These are phyloP conservation scores for Phytophthora fragariaefolia DNA, from an alignment of 352 stramenopile species.

Conservation along the genomic window DNA sequence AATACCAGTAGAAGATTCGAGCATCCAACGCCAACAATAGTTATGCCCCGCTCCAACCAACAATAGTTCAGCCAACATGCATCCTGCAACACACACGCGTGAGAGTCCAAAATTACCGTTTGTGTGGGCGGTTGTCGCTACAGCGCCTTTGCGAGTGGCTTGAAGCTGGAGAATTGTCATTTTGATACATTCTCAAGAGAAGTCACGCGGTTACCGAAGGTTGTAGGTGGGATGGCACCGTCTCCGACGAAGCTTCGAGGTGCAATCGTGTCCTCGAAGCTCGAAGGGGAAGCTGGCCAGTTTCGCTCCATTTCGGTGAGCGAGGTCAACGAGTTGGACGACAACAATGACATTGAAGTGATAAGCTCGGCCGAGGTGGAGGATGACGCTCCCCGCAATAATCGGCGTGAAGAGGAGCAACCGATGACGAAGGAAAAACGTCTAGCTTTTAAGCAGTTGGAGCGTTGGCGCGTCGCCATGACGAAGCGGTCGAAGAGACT, in stretches of 20 bases:
- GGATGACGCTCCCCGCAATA: slow-evolving; percentile 15
- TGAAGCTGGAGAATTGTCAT: slow-evolving; percentile 15
- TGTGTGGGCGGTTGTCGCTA: not conserved
- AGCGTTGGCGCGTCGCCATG: slow-evolving; percentile 47
- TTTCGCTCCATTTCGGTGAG: slow-evolving; percentile 39
- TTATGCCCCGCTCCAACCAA: not conserved
- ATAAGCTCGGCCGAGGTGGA: slow-evolving; percentile 26
- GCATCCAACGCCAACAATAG: slow-evolving; percentile 1
- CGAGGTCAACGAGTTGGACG: slow-evolving; percentile 29
- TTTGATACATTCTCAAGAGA: slow-evolving; percentile 4
- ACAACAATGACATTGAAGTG: slow-evolving; percentile 37
- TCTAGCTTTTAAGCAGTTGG: slow-evolving; percentile 45
- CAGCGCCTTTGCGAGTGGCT: not conserved
- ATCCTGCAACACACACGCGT: not conserved
- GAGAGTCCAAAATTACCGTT: slow-evolving; percentile 6
- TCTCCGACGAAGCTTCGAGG: slow-evolving; percentile 39
- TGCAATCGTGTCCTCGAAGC: slow-evolving; percentile 22
- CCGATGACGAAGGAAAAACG: slow-evolving; percentile 46
- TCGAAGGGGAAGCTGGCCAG: slow-evolving; percentile 12
- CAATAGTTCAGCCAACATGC: too few relatives aligned
- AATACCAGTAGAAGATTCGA: not conserved
- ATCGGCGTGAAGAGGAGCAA: slow-evolving; percentile 32
- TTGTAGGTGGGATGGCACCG: slow-evolving; percentile 18
- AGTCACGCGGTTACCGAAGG: not conserved
- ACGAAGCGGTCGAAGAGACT: slow-evolving; percentile 32